Conservation (phyloP, 2,329 filamentous ascomycete genomes). For the Colletotrichum australisinense region DNA sequence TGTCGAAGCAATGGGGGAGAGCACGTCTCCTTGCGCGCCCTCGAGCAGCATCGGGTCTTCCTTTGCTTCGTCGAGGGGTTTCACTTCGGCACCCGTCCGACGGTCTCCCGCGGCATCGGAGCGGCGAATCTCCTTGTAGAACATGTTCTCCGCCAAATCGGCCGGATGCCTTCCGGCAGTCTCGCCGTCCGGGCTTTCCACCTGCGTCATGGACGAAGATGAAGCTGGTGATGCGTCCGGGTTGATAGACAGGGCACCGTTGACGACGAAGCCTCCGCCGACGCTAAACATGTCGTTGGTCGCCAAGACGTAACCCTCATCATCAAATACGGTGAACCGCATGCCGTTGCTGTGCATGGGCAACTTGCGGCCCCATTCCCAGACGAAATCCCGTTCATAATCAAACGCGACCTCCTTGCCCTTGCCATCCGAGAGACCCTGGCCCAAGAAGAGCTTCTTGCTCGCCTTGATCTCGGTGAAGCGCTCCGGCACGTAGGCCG, state of each 20-base stretch:
- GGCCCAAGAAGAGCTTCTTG: slow-evolving; percentile 57
- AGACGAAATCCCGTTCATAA: slow-evolving; percentile 60
- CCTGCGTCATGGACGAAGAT: slow-evolving; percentile 32
- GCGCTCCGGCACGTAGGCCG: slow-evolving; percentile 57
- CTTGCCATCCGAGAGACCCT: slow-evolving; percentile 50
- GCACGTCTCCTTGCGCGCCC: background rate
- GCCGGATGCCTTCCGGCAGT: slow-evolving; percentile 49
- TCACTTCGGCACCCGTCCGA: slow-evolving; percentile 56
- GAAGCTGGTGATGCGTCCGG: slow-evolving; percentile 39
- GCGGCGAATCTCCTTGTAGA: slow-evolving; percentile 62
- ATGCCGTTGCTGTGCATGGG: slow-evolving; percentile 64
- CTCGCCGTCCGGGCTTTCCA: slow-evolving; percentile 36
- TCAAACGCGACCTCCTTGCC: slow-evolving; percentile 61
- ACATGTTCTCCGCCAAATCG: slow-evolving; percentile 63
- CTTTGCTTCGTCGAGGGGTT: slow-evolving; percentile 42
- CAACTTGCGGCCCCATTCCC: slow-evolving; percentile 64
- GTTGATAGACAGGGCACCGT: slow-evolving; percentile 58
- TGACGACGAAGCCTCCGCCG: slow-evolving; percentile 64
- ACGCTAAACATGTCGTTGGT: slow-evolving; percentile 64
- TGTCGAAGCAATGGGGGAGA: slow-evolving; percentile 1
- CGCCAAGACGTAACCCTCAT: slow-evolving; percentile 57
- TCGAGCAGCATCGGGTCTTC: slow-evolving; percentile 19
- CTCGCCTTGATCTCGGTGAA: slow-evolving; percentile 58
- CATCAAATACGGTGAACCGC: slow-evolving; percentile 62
- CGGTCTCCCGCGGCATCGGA: slow-evolving; percentile 59